These are phyloP conservation scores for Diddensiella caesifluorescens DNA, from an alignment of 805 yeast genomes.

Conservation along the genomic window DNA sequence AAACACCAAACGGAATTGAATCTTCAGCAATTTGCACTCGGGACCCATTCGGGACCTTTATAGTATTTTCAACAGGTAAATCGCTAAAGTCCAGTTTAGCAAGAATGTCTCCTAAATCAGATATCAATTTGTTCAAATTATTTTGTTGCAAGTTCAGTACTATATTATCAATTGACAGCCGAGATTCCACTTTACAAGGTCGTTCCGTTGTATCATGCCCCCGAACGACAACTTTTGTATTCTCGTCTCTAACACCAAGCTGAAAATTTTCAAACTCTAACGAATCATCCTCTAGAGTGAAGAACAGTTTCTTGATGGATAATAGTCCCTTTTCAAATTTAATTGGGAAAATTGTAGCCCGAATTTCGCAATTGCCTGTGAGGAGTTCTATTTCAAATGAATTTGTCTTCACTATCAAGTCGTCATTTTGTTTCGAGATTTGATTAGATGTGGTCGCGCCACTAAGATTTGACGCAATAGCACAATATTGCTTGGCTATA, in stretches of 20 bases:
- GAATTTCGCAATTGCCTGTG: neutral
- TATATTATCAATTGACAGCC: conserved; percentile 1
- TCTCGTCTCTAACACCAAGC: conserved; percentile 2
- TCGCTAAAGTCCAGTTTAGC: neutral
- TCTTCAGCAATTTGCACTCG: conserved; percentile 5
- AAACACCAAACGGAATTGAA: neutral
- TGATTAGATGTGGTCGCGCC: neutral
- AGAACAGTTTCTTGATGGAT: neutral
- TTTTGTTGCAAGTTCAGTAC: neutral
- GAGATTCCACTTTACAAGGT: neutral
- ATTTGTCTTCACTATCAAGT: neutral
- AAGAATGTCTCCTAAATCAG: neutral
- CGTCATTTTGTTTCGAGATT: too few relatives aligned
- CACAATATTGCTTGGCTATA: neutral
- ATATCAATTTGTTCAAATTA: neutral
- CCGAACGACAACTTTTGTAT: neutral
- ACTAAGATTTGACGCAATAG: neutral
- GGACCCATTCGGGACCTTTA: too few relatives aligned
- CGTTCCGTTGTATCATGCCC: conserved; percentile 5
- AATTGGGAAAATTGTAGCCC: conserved; percentile 2
- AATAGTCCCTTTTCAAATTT: neutral
- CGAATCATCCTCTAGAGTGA: neutral
- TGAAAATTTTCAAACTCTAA: neutral
- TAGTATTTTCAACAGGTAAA: neutral
- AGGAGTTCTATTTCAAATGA: neutral